These are phyloP conservation scores for Aspergillus asperescens DNA, from an alignment of 495 filamentous ascomycete genomes.

Conservation along the genomic window DNA sequence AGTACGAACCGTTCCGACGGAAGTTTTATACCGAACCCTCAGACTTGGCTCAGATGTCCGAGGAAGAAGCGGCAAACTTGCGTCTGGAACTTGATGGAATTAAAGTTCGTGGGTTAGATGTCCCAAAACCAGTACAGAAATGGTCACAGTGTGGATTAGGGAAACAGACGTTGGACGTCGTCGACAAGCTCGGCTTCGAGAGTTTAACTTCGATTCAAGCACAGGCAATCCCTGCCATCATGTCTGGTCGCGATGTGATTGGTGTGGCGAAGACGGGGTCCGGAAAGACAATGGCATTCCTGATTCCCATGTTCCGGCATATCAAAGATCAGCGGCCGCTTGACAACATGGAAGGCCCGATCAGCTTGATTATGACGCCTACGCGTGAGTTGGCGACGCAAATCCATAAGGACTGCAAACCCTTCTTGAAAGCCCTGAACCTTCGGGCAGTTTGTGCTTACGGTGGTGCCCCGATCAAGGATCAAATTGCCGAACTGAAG, in stretches of 20 bases:
- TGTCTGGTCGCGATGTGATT: conserved; percentile 94
- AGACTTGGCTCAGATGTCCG: conserved; percentile 78
- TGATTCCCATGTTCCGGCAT: conserved; percentile 94
- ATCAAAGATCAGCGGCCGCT: conserved; percentile 89
- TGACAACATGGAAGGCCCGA: conserved; percentile 79
- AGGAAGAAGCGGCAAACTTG: conserved; percentile 75
- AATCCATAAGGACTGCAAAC: conserved; percentile 90
- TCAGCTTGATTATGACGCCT: conserved; percentile 85
- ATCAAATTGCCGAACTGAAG: conserved; percentile 95
- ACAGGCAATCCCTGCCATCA: conserved; percentile 90
- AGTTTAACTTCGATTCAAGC: conserved; percentile 89
- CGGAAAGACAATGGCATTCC: conserved; percentile 95
- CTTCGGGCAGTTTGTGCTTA: conserved; percentile 94
- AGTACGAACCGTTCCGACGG: conserved; percentile 83
- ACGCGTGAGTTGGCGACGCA: conserved; percentile 93
- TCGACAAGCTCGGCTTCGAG: conserved; percentile 77
- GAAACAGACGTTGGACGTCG: conserved; percentile 80
- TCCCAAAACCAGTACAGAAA: conserved; percentile 89
- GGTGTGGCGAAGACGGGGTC: conserved; percentile 97
- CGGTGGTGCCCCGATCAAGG: conserved; percentile 93
- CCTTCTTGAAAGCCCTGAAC: conserved; percentile 82
- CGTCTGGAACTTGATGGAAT: conserved; percentile 90
- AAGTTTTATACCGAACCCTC: conserved; percentile 89
- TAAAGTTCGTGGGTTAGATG: conserved; percentile 78
- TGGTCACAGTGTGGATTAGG: conserved; percentile 95